Percentiles rank a stretch among this genome's conserved stretches.
Evolutionary conservation across 345 rosid species (phyloP).

Genomic region (Gynandropsis gynandra): DNA sequence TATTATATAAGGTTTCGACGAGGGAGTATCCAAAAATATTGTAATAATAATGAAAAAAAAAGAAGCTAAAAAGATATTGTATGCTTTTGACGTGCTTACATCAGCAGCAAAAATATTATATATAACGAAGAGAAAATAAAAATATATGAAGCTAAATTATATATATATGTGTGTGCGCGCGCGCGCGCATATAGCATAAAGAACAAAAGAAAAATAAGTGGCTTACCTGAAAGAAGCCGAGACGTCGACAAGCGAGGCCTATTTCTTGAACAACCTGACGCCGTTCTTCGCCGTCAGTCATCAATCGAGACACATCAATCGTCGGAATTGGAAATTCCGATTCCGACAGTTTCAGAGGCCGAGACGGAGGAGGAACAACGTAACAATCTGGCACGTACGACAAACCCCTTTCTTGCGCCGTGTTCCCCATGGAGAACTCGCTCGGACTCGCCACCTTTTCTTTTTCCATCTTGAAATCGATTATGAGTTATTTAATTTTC

Average conservation of each 20-base stretch:
- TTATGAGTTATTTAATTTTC: background rate
- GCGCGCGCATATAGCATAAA: background rate
- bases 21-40: too few species aligned
- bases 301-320: slow-evolving; percentile 41
- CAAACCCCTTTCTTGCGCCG: slow-evolving; percentile 42
- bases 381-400: slow-evolving; percentile 36
- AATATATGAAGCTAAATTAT: too few species aligned
- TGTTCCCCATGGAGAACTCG: slow-evolving; percentile 34
- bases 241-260: slow-evolving; percentile 31
- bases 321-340: slow-evolving; percentile 32
- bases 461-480: slow-evolving; percentile 23
- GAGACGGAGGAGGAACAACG: slow-evolving; percentile 23
- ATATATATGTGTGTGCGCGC: too few species aligned
- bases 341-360: slow-evolving; percentile 18
- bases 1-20: too few species aligned
- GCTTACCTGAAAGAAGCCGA: slow-evolving; percentile 57
- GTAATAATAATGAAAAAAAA: too few species aligned
- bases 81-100: too few species aligned
- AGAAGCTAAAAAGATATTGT: too few species aligned
- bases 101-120: background rate
- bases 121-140: background rate
- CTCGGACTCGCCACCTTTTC: slow-evolving; percentile 22
- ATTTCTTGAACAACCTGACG: slow-evolving; percentile 32
- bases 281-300: slow-evolving; percentile 26
- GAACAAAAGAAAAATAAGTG: background rate